Conservation (phyloP, 306 rosid species). For the Ziziphus jujuba region DNA sequence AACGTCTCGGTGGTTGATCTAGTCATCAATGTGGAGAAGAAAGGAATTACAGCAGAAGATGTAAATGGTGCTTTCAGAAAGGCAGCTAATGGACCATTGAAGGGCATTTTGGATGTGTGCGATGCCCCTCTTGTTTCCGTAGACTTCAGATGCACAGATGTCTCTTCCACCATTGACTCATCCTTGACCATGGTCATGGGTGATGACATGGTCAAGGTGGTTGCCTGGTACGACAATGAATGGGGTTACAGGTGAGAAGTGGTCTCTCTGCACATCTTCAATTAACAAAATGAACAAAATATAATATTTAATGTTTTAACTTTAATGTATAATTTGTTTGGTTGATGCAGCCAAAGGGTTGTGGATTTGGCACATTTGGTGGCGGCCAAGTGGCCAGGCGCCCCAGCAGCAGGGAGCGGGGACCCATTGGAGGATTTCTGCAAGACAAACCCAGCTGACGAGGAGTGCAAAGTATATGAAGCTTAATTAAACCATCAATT, state of each 20-base stretch:
- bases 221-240: constrained; percentile 99
- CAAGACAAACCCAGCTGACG: constrained; percentile 84
- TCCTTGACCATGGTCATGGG: constrained; percentile 99
- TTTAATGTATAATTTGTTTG: neutral
- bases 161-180: constrained; percentile 88
- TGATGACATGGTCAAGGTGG: constrained; percentile 98
- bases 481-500: constrained; percentile 29
- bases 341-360: constrained; percentile 86
- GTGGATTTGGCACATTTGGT: constrained; percentile 96
- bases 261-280: neutral
- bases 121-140: constrained; percentile 92
- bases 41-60: constrained; percentile 85
- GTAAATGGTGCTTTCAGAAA: constrained; percentile 93
- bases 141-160: constrained; percentile 90
- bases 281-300: neutral
- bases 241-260: constrained; percentile 93
- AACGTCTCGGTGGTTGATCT: constrained; percentile 96
- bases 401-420: constrained; percentile 45
- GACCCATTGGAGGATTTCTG: constrained; percentile 98
- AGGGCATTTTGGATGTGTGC: constrained; percentile 89
- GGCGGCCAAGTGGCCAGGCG: constrained; percentile 85
- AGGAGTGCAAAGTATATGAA: constrained; percentile 96
- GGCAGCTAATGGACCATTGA: constrained; percentile 79
- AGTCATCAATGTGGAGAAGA: constrained; percentile 83
- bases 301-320: neutral